A percentile compares a stretch with the other conserved stretches of the same genome.
These are phyloP conservation scores for Haplosporangium sp. DNA, from an alignment of 371 early-diverging fungal species.

Conservation along the genomic window DNA sequence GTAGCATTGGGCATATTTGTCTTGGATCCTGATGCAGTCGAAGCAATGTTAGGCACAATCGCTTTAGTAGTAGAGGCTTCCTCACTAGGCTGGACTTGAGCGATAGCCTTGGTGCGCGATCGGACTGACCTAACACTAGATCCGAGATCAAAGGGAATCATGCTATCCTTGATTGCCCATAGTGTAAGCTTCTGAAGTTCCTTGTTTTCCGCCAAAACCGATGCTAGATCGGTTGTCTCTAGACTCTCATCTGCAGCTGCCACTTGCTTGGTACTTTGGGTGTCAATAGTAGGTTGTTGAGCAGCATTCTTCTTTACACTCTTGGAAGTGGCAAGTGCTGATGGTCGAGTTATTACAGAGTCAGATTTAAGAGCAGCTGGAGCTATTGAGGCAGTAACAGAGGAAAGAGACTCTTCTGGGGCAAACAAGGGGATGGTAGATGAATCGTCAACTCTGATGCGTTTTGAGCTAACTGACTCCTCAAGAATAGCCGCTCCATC, in stretches of 20 bases:
- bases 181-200: constrained; percentile 14
- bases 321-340: not conserved
- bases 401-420: too few relatives aligned
- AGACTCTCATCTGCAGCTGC: not conserved
- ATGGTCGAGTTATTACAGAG: not conserved
- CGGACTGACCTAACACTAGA: constrained; percentile 17
- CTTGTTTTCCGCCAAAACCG: constrained; percentile 4
- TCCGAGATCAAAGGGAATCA: constrained; percentile 6
- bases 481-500: not conserved
- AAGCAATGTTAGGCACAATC: not conserved
- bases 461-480: not conserved
- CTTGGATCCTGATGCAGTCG: not conserved
- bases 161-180: constrained; percentile 24
- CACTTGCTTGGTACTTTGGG: not conserved
- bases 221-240: not conserved
- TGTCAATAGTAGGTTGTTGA: not conserved
- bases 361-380: not conserved
- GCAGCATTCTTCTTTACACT: not conserved
- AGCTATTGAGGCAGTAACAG: not conserved
- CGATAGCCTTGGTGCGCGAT: constrained; percentile 5
- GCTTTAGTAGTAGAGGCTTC: not conserved
- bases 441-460: not conserved
- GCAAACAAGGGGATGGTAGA: not conserved
- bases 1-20: not conserved
- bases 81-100: not conserved